Evolutionary conservation across 371 early-diverging fungal genomes (phyloP).

Genomic region (Saksenaea vasiformis): DNA sequence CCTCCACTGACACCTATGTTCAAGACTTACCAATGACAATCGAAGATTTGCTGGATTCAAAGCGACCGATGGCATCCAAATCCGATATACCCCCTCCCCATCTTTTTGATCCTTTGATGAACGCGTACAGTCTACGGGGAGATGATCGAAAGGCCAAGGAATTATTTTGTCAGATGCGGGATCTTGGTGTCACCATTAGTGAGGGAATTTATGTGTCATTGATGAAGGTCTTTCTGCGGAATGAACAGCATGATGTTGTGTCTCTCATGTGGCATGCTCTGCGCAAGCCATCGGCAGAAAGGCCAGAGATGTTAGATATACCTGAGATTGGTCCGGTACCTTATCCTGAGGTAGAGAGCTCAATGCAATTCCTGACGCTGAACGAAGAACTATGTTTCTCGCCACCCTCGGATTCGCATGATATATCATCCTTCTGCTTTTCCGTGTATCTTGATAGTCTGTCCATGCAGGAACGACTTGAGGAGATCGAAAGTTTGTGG

Average conservation of each 20-base stretch:
- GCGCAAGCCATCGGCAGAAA: constrained; percentile 1
- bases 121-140: constrained; percentile 15
- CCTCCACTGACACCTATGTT: constrained; percentile 15
- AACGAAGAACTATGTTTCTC: constrained; percentile 7
- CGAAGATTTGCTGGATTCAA: constrained; percentile 30
- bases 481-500: constrained; percentile 36
- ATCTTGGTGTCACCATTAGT: constrained; percentile 19
- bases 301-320: constrained; percentile 3
- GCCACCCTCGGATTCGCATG: background rate
- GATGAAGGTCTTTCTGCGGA: constrained; percentile 34
- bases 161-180: constrained; percentile 23
- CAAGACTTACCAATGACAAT: constrained; percentile 26
- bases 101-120: constrained; percentile 36
- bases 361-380: constrained; percentile 1
- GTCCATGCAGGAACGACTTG: constrained; percentile 9
- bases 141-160: constrained; percentile 18
- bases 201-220: constrained; percentile 25
- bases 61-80: background rate
- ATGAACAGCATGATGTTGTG: constrained; percentile 29
- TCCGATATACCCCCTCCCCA: constrained; percentile 22
- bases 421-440: constrained; percentile 32
- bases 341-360: constrained; percentile 8
- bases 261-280: constrained; percentile 32
- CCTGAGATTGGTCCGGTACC: constrained; percentile 14
- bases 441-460: constrained; percentile 40